Evolutionary conservation across 2,329 filamentous ascomycete genomes (phyloP).

Genomic region (Cytospora piceae): DNA sequence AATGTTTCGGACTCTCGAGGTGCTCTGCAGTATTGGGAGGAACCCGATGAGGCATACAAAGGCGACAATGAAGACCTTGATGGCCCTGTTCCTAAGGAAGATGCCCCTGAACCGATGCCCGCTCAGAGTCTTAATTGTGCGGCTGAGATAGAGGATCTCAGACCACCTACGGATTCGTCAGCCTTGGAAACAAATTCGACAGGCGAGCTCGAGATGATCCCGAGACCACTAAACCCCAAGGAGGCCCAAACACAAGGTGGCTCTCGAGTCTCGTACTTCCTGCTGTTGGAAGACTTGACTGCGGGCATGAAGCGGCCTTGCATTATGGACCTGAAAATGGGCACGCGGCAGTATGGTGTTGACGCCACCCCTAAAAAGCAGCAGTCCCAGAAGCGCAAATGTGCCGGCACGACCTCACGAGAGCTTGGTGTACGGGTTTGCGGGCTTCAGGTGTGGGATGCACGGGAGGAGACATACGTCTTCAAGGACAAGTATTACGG

Average conservation of each 20-base stretch:
- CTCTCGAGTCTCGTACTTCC: conserved; percentile 83
- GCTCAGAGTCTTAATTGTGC: conserved; percentile 23
- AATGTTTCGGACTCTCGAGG: conserved; percentile 73
- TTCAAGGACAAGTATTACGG: conserved; percentile 99
- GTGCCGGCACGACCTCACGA: conserved; percentile 86
- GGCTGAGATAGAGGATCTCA: conserved; percentile 27
- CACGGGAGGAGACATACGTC: conserved; percentile 78
- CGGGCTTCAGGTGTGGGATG: conserved; percentile 95
- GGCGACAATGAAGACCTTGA: conserved; percentile 61
- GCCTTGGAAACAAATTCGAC: conserved; percentile 46
- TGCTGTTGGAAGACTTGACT: conserved; percentile 91
- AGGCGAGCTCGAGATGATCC: conserved; percentile 48
- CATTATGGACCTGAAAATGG: conserved; percentile 98
- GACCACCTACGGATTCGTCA: conserved; percentile 34
- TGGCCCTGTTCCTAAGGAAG: conserved; percentile 25
- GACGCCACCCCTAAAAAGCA: conserved; percentile 92
- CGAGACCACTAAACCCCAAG: conserved; percentile 73
- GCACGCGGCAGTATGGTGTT: conserved; percentile 93
- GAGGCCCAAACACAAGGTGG: conserved; percentile 69
- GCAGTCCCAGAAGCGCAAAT: conserved; percentile 90
- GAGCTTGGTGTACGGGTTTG: conserved; percentile 92
- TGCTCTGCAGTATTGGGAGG: conserved; percentile 88
- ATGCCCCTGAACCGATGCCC: conserved; percentile 19
- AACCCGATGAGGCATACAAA: conserved; percentile 82
- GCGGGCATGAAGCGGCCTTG: conserved; percentile 96